phyloP scores from a whole-genome alignment of 2,329 filamentous ascomycete genomes.

The Diatrype stigma region DNA sequence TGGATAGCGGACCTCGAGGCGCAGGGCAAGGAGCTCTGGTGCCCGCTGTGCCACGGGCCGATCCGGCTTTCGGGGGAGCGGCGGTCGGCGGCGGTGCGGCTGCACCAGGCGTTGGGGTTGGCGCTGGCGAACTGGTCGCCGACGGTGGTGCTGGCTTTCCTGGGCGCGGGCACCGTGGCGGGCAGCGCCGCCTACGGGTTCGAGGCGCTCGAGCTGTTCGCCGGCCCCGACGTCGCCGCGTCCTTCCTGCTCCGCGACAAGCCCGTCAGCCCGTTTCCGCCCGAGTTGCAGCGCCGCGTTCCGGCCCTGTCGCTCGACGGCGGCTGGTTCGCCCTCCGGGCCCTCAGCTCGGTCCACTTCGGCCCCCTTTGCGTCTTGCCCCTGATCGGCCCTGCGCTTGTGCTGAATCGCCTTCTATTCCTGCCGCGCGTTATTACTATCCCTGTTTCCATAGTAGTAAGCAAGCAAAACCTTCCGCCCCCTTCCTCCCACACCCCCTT shows the following conservation, averaged over 20 bases:
- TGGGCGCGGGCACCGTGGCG: constrained; percentile 46
- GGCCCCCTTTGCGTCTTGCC: constrained; percentile 40
- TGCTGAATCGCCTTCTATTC: constrained; percentile 61
- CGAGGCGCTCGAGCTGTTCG: constrained; percentile 47
- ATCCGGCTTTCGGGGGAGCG: constrained; percentile 76
- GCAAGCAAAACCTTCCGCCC: too few species aligned
- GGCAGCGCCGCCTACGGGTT: constrained; percentile 52
- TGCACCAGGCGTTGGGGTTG: constrained; percentile 56
- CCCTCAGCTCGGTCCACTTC: constrained; percentile 12
- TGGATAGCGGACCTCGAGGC: constrained; percentile 91
- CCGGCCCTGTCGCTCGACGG: background rate
- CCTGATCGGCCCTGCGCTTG: constrained; percentile 62
- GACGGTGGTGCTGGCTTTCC: constrained; percentile 60
- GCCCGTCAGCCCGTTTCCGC: constrained; percentile 3
- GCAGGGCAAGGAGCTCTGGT: constrained; percentile 63
- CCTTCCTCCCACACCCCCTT: too few species aligned
- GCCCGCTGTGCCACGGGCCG: constrained; percentile 83
- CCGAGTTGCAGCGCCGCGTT: constrained; percentile 1
- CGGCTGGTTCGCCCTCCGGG: background rate
- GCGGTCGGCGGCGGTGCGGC: constrained; percentile 65
- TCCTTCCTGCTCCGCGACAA: constrained; percentile 34
- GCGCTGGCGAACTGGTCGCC: constrained; percentile 52
- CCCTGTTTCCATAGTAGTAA: constrained; percentile 27
- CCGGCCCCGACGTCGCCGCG: constrained; percentile 42
- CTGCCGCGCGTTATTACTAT: constrained; percentile 50